Evolutionary conservation across 495 filamentous ascomycete species (phyloP).

Genomic region (Penicillium paxilli): DNA sequence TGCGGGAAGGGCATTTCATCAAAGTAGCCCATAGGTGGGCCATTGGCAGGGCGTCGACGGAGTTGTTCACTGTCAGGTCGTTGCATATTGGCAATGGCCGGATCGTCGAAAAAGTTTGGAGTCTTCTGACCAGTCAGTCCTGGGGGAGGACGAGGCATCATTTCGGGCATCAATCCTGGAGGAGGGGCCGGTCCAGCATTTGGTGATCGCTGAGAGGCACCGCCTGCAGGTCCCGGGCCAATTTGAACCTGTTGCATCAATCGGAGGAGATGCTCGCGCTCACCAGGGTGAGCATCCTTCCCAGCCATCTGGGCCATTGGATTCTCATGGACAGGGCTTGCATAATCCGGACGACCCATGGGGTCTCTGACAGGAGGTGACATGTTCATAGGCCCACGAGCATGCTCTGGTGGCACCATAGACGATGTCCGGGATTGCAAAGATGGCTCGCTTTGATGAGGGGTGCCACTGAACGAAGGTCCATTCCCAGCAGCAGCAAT

Average conservation of each 20-base stretch:
- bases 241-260: slow-evolving; percentile 53
- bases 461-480: slow-evolving; percentile 42
- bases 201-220: slow-evolving; percentile 34
- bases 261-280: slow-evolving; percentile 51
- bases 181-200: slow-evolving; percentile 34
- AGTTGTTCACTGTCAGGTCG: slow-evolving; percentile 45
- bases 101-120: slow-evolving; percentile 47
- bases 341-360: slow-evolving; percentile 30
- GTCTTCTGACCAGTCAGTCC: slow-evolving; percentile 40
- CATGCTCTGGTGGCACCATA: slow-evolving; percentile 34
- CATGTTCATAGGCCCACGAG: slow-evolving; percentile 27
- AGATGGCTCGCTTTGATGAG: slow-evolving; percentile 29
- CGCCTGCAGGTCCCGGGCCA: slow-evolving; percentile 25
- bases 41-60: slow-evolving; percentile 38
- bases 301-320: slow-evolving; percentile 26
- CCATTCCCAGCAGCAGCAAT: neutral
- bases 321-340: slow-evolving; percentile 32
- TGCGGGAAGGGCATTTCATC: slow-evolving; percentile 45
- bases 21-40: slow-evolving; percentile 46
- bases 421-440: slow-evolving; percentile 32
- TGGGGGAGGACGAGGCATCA: slow-evolving; percentile 46
- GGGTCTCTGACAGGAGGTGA: slow-evolving; percentile 39
- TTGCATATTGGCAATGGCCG: slow-evolving; percentile 49
- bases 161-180: slow-evolving; percentile 45
- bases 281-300: slow-evolving; percentile 39